phyloP scores from a whole-genome alignment of 2,329 filamentous ascomycete genomes.

The Ophiostoma novo-ulmi region DNA sequence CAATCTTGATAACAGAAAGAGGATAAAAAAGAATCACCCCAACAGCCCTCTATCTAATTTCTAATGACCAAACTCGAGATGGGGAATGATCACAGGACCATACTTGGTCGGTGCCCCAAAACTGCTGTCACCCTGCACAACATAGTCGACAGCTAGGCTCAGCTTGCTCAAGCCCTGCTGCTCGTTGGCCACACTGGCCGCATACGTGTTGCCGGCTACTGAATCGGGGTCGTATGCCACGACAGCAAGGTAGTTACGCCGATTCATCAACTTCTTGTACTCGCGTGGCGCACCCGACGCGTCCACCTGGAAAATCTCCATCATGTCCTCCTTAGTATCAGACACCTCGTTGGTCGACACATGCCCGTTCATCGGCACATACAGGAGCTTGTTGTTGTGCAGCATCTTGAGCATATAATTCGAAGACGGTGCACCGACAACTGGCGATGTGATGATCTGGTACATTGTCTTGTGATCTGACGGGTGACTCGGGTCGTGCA shows the following conservation, averaged over 20 bases:
- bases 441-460: constrained; percentile 81
- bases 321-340: constrained; percentile 99
- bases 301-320: constrained; percentile 97
- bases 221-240: constrained; percentile 91
- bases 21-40: background rate
- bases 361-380: constrained; percentile 83
- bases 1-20: background rate
- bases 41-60: background rate
- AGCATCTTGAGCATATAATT: constrained; percentile 87
- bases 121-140: constrained; percentile 79
- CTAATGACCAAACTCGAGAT: constrained; percentile 66
- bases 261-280: constrained; percentile 85
- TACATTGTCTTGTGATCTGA: constrained; percentile 99
- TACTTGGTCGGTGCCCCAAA: constrained; percentile 80
- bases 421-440: constrained; percentile 82
- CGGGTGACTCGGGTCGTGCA: constrained; percentile 89
- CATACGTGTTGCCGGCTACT: constrained; percentile 40
- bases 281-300: constrained; percentile 78
- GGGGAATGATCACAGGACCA: constrained; percentile 91
- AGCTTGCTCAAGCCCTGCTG: constrained; percentile 55
- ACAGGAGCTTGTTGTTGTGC: constrained; percentile 90
- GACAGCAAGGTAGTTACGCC: constrained; percentile 86
- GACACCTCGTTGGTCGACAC: constrained; percentile 66
- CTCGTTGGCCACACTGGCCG: constrained; percentile 30
- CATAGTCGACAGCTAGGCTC: constrained; percentile 90